phyloP scores from a whole-genome alignment of 2,329 filamentous ascomycete genomes.

The Verticillium tricorpus region DNA sequence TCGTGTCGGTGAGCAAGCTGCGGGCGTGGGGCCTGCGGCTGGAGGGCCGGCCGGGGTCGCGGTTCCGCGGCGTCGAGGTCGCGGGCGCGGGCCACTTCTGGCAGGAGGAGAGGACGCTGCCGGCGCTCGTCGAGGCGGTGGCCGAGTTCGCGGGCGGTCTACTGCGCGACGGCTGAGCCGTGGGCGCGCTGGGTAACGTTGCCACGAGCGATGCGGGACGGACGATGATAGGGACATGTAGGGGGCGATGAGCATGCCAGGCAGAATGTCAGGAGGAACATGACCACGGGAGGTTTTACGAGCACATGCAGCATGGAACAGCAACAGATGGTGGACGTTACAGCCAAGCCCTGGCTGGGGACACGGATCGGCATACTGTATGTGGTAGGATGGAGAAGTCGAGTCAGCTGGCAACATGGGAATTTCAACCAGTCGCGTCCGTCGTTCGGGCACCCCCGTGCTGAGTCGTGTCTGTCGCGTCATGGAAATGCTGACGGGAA shows the following conservation, averaged over 20 bases:
- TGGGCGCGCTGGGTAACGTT: not conserved
- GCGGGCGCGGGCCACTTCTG: conserved; percentile 59
- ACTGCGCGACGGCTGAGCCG: conserved; percentile 3
- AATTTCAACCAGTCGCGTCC: not conserved
- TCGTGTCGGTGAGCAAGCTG: conserved; percentile 63
- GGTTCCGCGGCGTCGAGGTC: conserved; percentile 45
- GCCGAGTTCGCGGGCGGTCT: conserved; percentile 18
- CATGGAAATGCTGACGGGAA: not conserved
- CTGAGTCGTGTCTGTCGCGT: not conserved
- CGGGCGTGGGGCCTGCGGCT: conserved; percentile 61
- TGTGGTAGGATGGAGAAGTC: not conserved
- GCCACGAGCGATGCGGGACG: no score
- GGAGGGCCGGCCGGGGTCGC: conserved; percentile 32
- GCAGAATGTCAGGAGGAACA: no score
- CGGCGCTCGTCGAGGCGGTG: conserved; percentile 25
- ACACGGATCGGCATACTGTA: not conserved
- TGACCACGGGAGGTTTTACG: no score
- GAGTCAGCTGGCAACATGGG: not conserved
- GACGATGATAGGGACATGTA: no score
- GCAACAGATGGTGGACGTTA: not conserved
- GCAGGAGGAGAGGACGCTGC: conserved; percentile 47
- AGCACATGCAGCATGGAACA: no score
- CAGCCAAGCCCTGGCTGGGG: not conserved
- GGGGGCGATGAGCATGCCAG: no score
- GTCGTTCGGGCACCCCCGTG: no score